Evolutionary conservation across 2,329 filamentous ascomycete species (phyloP).

Genomic region (Penicillium sp.): DNA sequence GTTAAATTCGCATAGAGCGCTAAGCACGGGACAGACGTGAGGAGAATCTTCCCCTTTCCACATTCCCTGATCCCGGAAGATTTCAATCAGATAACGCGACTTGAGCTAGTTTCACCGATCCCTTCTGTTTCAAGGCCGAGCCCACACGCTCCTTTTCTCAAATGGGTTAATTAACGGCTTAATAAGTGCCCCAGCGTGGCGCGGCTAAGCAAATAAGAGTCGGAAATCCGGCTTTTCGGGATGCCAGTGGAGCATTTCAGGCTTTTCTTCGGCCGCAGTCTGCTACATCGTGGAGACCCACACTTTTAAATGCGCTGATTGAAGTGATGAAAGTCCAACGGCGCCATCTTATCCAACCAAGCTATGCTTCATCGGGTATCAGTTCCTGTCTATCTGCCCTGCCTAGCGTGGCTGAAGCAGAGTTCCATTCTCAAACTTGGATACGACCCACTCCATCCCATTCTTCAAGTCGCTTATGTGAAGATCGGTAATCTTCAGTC

Average conservation of each 20-base stretch:
- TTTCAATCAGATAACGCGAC: constrained; percentile 18
- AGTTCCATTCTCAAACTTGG: background rate
- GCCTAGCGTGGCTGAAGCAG: constrained; percentile 3
- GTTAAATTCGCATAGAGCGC: background rate
- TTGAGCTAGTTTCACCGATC: constrained; percentile 1
- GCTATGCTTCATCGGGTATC: background rate
- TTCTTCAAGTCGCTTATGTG: background rate
- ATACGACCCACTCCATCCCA: background rate
- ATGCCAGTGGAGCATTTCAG: constrained; percentile 7
- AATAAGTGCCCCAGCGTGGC: background rate
- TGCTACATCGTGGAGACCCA: constrained; percentile 4
- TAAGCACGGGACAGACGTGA: too few species aligned
- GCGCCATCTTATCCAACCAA: background rate
- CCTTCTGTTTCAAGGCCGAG: background rate
- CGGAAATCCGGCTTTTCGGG: constrained; percentile 1
- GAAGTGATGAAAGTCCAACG: constrained; percentile 3
- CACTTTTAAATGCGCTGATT: background rate
- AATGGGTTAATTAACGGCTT: background rate
- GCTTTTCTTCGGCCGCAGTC: background rate
- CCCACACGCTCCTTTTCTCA: background rate
- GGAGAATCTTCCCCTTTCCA: too few species aligned
- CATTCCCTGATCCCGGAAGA: background rate
- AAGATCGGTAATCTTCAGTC: constrained; percentile 9
- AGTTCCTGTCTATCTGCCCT: background rate
- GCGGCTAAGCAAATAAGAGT: constrained; percentile 6